Base-by-base conservation (phyloP, 352 stramenopile genomes). In the Phytopythium delawarense region DNA sequence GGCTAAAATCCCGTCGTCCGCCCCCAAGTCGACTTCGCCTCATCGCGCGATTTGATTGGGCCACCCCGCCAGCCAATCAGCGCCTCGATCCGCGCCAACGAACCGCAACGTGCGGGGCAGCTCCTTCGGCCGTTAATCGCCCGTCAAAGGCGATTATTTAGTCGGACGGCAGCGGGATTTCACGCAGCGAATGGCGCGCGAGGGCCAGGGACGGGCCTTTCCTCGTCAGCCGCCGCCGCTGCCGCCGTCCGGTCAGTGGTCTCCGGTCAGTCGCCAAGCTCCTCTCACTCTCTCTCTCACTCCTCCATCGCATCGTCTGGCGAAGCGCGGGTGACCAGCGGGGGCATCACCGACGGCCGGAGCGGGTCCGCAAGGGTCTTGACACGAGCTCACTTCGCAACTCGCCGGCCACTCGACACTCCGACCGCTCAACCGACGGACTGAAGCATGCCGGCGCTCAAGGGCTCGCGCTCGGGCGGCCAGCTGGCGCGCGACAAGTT, bases 401-500 rank as follows among this genome's bases (percentile, higher is more conserved):
- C 15, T 44, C 39, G 39, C 39, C 39, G 39, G 11, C 39, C 12
- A 44, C 39, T 11, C 12, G 39, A 20, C 39, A 44, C 39, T 44
- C 34, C 34, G 34, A 8, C 34, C 34, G 2, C 34, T 39, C 34
- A 7, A 12, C 34, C 34, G 34, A 13, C 34, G 34, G 34, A 39
- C 34, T 30, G 25, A 30, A 30, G 25, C 25, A 12, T 39, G 7
- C 7, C 11, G 34, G 34, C 35, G 35, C 9, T 40, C 35, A 40
- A 40, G 35, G 35, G 9, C 35, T 16, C 8, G 9, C 35, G 35
- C 35, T 16, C 35, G 51, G 4, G 15, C 20, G 51, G 28, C 8
- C 51, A 57, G 4, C 20, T 57, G 21, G 51, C 51, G 51, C 28
- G 51, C 25, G 51, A 57, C 28, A 57, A 57, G 51, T 44, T 57